Conservation (phyloP, 2,329 filamentous ascomycete species). For the Paecilomyces sp. region DNA sequence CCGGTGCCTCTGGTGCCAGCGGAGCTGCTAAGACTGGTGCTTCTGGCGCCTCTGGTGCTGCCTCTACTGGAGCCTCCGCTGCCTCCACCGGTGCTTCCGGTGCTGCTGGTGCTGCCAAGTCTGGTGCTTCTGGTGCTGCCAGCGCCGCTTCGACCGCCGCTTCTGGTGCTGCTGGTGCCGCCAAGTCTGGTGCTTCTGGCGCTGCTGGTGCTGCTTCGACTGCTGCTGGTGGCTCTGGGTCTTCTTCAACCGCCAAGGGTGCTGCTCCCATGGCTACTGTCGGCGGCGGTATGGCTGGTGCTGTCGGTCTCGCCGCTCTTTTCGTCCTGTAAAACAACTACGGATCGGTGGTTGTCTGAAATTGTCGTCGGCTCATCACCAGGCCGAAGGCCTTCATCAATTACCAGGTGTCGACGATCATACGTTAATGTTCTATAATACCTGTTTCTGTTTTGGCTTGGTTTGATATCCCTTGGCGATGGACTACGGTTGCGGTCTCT, state of each 20-base stretch:
- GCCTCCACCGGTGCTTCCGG: conserved; percentile 12
- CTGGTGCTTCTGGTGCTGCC: conserved; percentile 8
- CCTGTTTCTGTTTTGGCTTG: neutral
- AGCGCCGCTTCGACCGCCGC: neutral
- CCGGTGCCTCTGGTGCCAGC: conserved; percentile 6
- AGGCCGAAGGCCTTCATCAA: neutral
- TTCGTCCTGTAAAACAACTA: conserved; percentile 30
- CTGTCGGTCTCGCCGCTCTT: conserved; percentile 36
- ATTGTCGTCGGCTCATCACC: neutral
- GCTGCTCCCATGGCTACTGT: conserved; percentile 24
- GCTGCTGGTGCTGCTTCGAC: conserved; percentile 8
- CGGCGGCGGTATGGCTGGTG: conserved; percentile 27
- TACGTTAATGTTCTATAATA: neutral
- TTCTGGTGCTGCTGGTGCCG: conserved; percentile 3
- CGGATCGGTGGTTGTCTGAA: neutral
- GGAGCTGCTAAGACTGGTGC: conserved; percentile 1
- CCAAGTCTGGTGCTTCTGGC: conserved; percentile 3
- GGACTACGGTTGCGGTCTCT: neutral
- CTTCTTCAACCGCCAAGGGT: conserved; percentile 8
- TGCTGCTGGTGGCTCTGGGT: conserved; percentile 6
- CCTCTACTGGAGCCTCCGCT: conserved; percentile 8
- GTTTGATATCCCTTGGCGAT: neutral
- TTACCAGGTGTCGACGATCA: neutral
- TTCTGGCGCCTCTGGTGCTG: conserved; percentile 6
- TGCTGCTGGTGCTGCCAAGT: conserved; percentile 4